Base-by-base conservation (phyloP, 2,329 filamentous ascomycete genomes). In the Xylariaceae sp. region DNA sequence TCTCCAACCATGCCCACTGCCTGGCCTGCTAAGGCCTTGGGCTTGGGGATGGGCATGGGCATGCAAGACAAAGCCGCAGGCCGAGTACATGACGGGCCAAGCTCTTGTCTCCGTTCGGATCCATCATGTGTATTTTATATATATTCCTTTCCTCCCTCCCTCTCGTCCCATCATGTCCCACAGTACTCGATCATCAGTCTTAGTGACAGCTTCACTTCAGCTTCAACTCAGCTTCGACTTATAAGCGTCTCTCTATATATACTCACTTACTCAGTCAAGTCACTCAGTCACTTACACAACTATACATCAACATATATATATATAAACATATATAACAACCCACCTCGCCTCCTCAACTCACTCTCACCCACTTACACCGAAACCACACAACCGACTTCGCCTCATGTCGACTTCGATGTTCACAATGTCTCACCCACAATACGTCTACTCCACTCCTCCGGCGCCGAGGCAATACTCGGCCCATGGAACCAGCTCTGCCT, bases 401-500 rank as follows among this genome's bases (percentile, higher is more conserved):
- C 56, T 30, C 58, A 63, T 60, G 64, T 64, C 56, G 58, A 57
- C 58, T 58, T 60, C 67, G 51, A 78, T 78, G 76, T 79, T 75
- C 69, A 67, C 74, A 67, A 76, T 77, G 73, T 69, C 75, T 39
- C 75, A 77, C 65, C 75, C 76, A 53, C 73, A 73, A 64, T 78
- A 77, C 61, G 63, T 71, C 66, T 78, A 78, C 67, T 57, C 70
- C 62, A 55, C 69, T 65, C 57, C 71, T 59, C 65, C 68, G 49
- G 68, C 79, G 57, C 80, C 86, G 55, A 85, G 88, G 73, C 87
- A 90, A 72, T 87, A 88, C 69, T 81, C 85, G 47, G 82, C 78
- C 65, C 87, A 91, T 72, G 88, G 87, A 73, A 95, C 90, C 63
- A 96, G 91, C 79, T 96, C 91, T 77, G 93, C 93, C 68, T 96